phyloP scores from a whole-genome alignment of 2,329 filamentous ascomycete genomes.

The Neoascochyta sp. region DNA sequence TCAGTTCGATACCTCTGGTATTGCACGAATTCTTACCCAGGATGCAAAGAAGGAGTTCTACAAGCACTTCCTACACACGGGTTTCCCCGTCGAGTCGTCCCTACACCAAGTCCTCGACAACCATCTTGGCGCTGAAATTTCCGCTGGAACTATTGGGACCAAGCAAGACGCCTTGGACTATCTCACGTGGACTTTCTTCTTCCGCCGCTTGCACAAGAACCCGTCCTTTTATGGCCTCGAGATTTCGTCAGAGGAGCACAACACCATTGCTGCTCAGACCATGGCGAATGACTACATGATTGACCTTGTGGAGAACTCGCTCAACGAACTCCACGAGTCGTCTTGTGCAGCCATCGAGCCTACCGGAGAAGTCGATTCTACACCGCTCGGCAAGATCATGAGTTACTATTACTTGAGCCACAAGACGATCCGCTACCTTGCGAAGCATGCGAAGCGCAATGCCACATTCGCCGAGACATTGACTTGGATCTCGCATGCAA shows the following conservation, averaged over 20 bases:
- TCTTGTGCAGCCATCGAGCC: conserved; percentile 78
- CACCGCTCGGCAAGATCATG: conserved; percentile 95
- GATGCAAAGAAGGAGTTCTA: conserved; percentile 98
- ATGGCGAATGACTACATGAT: conserved; percentile 94
- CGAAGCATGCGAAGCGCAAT: conserved; percentile 68
- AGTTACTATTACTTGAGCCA: conserved; percentile 97
- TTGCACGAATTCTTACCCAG: conserved; percentile 95
- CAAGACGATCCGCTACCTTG: conserved; percentile 83
- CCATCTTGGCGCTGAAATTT: conserved; percentile 92
- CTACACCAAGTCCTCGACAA: conserved; percentile 96
- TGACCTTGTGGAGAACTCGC: conserved; percentile 80
- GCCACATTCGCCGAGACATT: conserved; percentile 79
- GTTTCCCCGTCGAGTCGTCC: conserved; percentile 95
- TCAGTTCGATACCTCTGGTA: conserved; percentile 93
- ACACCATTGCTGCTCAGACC: conserved; percentile 77
- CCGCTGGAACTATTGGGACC: conserved; percentile 84
- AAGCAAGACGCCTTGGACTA: conserved; percentile 98
- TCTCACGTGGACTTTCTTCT: conserved; percentile 99
- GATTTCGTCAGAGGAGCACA: conserved; percentile 88
- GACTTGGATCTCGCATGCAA: conserved; percentile 87
- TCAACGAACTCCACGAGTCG: conserved; percentile 76
- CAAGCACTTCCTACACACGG: conserved; percentile 97
- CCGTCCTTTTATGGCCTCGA: conserved; percentile 96
- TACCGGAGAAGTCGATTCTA: conserved; percentile 86
- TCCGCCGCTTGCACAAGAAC: conserved; percentile 94